phyloP scores from a whole-genome alignment of 2,329 filamentous ascomycete species.

The Ceratocystis cacaofunesta region DNA sequence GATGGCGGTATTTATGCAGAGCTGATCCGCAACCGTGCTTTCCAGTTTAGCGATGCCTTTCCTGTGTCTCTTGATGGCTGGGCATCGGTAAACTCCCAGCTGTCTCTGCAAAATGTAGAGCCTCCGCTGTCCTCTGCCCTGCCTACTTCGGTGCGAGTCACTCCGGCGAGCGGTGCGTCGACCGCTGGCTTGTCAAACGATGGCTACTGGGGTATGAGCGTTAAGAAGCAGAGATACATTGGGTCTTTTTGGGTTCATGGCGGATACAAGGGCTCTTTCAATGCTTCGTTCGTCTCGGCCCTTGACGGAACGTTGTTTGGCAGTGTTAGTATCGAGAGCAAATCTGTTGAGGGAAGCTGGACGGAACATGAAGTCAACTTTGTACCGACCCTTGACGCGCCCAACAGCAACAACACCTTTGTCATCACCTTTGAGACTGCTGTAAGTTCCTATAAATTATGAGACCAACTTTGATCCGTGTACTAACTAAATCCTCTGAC shows the following conservation, averaged over 20 bases:
- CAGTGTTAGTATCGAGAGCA: slow-evolving; percentile 32
- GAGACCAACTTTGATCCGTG: background rate
- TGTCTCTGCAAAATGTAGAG: slow-evolving; percentile 33
- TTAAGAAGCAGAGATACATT: slow-evolving; percentile 32
- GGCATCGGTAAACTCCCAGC: slow-evolving; percentile 29
- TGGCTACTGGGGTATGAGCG: slow-evolving; percentile 44
- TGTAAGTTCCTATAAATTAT: slow-evolving; percentile 17
- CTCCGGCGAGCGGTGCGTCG: slow-evolving; percentile 21
- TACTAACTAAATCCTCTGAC: background rate
- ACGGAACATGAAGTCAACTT: slow-evolving; percentile 36
- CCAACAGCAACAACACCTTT: slow-evolving; percentile 42
- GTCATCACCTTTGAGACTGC: slow-evolving; percentile 36
- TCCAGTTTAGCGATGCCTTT: slow-evolving; percentile 38
- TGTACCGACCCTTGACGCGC: slow-evolving; percentile 31
- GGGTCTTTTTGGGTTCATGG: slow-evolving; percentile 41
- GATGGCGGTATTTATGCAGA: slow-evolving; percentile 62
- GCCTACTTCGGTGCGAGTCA: slow-evolving; percentile 36
- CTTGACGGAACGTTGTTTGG: slow-evolving; percentile 32
- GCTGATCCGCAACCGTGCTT: slow-evolving; percentile 54
- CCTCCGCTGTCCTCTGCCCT: slow-evolving; percentile 38
- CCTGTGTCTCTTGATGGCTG: slow-evolving; percentile 33
- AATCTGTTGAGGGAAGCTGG: slow-evolving; percentile 30
- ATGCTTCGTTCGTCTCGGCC: slow-evolving; percentile 32
- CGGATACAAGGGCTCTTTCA: slow-evolving; percentile 32
- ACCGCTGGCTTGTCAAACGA: slow-evolving; percentile 36